A percentile compares a stretch with the other conserved stretches of the same genome.
phyloP scores from a whole-genome alignment of 495 filamentous ascomycete species.

The Clohesyomyces aquaticus region DNA sequence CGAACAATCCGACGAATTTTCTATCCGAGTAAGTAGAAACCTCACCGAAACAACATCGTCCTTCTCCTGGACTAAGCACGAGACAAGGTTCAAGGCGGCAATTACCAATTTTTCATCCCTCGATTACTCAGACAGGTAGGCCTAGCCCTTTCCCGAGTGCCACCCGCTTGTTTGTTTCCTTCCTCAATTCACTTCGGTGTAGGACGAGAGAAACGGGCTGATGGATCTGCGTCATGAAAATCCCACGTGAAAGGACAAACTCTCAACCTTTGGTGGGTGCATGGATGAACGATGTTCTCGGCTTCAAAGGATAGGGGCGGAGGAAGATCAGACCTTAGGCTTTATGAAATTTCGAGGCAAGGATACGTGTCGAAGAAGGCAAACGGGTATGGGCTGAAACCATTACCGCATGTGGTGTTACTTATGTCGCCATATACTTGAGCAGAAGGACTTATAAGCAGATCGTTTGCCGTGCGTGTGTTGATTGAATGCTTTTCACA shows the following conservation, averaged over 20 bases:
- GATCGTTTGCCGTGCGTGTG: too few relatives aligned
- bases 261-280: not conserved
- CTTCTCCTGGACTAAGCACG: not conserved
- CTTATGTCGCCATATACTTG: too few relatives aligned
- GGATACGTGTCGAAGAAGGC: too few relatives aligned
- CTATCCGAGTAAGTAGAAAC: not conserved
- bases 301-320: too few relatives aligned
- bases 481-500: not conserved
- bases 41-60: not conserved
- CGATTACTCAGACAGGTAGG: not conserved
- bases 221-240: not conserved
- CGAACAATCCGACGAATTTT: conserved; percentile 2
- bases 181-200: not conserved
- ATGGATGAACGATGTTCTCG: not conserved
- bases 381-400: too few relatives aligned
- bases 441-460: too few relatives aligned
- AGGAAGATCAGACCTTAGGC: too few relatives aligned
- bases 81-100: conserved; percentile 9
- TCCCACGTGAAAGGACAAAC: not conserved
- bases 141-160: not conserved
- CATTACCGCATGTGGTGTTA: too few relatives aligned
- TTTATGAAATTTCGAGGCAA: too few relatives aligned
- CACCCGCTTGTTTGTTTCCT: not conserved
- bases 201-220: not conserved
- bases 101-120: conserved; percentile 20